Percentiles rank a stretch among this genome's conserved stretches.
phyloP scores from a whole-genome alignment of 2,329 filamentous ascomycete genomes.

The Coleophoma cylindrospora region DNA sequence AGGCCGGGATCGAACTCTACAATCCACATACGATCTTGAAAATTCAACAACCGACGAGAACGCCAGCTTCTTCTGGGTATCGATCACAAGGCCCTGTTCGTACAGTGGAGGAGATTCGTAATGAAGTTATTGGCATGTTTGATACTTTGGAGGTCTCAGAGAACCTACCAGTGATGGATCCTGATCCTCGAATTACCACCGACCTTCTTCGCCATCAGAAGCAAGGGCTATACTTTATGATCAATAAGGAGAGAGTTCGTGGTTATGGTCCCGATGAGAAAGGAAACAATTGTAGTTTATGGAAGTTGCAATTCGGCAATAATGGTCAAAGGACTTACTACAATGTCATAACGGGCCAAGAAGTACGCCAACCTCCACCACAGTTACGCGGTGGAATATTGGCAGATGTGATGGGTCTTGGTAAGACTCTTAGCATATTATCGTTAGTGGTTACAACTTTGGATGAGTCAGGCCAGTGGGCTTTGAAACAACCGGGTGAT shows the following conservation, averaged over 20 bases:
- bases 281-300: constrained; percentile 63
- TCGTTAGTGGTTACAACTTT: constrained; percentile 68
- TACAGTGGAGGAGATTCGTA: constrained; percentile 80
- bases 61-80: constrained; percentile 31
- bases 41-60: constrained; percentile 17
- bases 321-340: constrained; percentile 61
- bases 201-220: constrained; percentile 80
- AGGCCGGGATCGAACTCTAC: constrained; percentile 63
- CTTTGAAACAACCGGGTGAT: constrained; percentile 40
- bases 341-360: constrained; percentile 80
- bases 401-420: constrained; percentile 86
- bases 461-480: constrained; percentile 59
- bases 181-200: constrained; percentile 56
- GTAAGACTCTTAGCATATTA: constrained; percentile 81
- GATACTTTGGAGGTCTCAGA: constrained; percentile 75
- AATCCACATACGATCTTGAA: constrained; percentile 61
- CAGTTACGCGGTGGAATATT: constrained; percentile 70
- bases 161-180: constrained; percentile 69
- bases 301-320: constrained; percentile 57
- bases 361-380: constrained; percentile 52
- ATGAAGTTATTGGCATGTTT: constrained; percentile 82
- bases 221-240: constrained; percentile 86
- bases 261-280: constrained; percentile 53
- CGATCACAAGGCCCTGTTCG: constrained; percentile 35
- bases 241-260: constrained; percentile 64